Percentiles rank a stretch among this genome's conserved stretches.
phyloP scores from a whole-genome alignment of 306 rosid species.

The Sophora flavescens region DNA sequence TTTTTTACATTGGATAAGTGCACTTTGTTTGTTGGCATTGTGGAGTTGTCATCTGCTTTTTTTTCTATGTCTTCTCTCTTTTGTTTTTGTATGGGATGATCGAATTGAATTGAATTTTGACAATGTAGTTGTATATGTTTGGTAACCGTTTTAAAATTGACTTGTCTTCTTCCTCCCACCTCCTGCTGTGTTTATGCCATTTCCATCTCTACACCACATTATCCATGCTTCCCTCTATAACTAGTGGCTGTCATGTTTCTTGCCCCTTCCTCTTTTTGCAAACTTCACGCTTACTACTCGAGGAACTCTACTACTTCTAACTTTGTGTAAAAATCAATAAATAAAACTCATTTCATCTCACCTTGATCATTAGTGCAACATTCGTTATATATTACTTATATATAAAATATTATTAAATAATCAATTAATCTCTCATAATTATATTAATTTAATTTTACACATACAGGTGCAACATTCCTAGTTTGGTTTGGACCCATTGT shows the following conservation, averaged over 20 bases:
- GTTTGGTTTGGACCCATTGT: slow-evolving; percentile 97
- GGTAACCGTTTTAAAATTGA: slow-evolving; percentile 61
- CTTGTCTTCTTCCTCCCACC: slow-evolving; percentile 70
- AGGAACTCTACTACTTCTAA: slow-evolving; percentile 42
- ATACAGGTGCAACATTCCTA: slow-evolving; percentile 80
- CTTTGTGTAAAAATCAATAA: slow-evolving; percentile 41
- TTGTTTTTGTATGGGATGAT: slow-evolving; percentile 48
- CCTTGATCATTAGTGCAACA: no score
- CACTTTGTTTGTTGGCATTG: slow-evolving; percentile 47
- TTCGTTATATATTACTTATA: no score
- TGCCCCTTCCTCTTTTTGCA: slow-evolving; percentile 68
- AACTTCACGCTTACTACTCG: slow-evolving; percentile 57
- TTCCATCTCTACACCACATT: slow-evolving; percentile 63
- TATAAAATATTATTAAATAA: no score
- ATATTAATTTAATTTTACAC: not conserved
- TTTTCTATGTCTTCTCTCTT: slow-evolving; percentile 54
- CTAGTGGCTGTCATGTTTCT: slow-evolving; percentile 66
- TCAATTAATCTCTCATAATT: no score
- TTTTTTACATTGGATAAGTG: slow-evolving; percentile 37
- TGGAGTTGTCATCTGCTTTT: slow-evolving; percentile 54
- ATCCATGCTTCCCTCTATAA: slow-evolving; percentile 65
- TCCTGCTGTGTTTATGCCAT: slow-evolving; percentile 35
- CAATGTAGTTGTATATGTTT: slow-evolving; percentile 58
- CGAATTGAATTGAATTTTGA: slow-evolving; percentile 48
- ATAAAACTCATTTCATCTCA: not conserved